Conservation (phyloP, 2,329 filamentous ascomycete genomes). For the Aspergillus calidoustus region DNA sequence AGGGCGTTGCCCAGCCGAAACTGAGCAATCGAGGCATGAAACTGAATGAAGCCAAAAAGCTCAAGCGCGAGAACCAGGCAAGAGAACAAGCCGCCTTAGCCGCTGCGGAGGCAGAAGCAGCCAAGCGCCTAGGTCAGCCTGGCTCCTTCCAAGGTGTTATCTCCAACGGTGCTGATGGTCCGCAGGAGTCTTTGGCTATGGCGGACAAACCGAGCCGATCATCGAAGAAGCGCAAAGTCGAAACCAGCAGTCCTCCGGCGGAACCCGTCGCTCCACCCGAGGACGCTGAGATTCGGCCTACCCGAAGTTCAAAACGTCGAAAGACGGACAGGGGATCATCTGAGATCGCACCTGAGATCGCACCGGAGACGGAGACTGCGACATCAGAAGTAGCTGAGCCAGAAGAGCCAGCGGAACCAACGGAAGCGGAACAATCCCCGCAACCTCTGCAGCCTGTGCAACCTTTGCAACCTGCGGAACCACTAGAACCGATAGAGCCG, state of each 20-base stretch:
- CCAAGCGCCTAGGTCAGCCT: slow-evolving; percentile 19
- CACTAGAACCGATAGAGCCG: background rate
- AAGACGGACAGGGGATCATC: slow-evolving; percentile 41
- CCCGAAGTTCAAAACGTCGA: slow-evolving; percentile 43
- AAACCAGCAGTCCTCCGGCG: slow-evolving; percentile 46
- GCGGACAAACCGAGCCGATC: slow-evolving; percentile 25
- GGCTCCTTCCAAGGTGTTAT: slow-evolving; percentile 15
- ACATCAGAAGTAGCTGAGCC: background rate
- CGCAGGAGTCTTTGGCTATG: slow-evolving; percentile 14
- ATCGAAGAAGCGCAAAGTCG: slow-evolving; percentile 59
- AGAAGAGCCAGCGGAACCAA: background rate
- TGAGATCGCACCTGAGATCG: slow-evolving; percentile 24
- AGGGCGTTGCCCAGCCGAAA: slow-evolving; percentile 53
- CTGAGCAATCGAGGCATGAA: slow-evolving; percentile 64
- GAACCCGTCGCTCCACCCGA: slow-evolving; percentile 14
- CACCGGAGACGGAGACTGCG: slow-evolving; percentile 39
- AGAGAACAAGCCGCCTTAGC: slow-evolving; percentile 52
- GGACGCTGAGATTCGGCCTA: slow-evolving; percentile 30
- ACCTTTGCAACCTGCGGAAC: too few relatives aligned
- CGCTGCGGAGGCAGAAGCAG: slow-evolving; percentile 27
- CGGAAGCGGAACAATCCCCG: background rate
- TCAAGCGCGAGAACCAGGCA: slow-evolving; percentile 59
- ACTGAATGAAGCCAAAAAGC: slow-evolving; percentile 64
- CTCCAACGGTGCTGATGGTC: slow-evolving; percentile 24
- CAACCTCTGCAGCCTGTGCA: background rate